Evolutionary conservation across 169 alveolate species (phyloP).

Genomic region (Plasmodium adleri): DNA sequence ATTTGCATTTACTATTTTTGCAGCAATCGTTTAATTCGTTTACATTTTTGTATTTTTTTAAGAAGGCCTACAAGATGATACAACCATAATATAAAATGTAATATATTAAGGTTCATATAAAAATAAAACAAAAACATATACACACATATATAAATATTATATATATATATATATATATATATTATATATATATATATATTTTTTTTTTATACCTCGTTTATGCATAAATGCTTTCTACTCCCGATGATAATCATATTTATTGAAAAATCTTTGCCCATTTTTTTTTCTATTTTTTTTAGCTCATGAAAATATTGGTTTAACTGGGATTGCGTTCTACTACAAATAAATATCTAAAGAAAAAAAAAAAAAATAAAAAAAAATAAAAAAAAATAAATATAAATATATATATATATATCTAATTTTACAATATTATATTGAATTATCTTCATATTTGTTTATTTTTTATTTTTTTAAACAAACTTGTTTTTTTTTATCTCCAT

Average conservation of each 20-base stretch:
- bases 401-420: too few relatives aligned
- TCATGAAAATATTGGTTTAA: conserved; percentile 80
- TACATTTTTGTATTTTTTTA: conserved; percentile 4
- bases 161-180: too few relatives aligned
- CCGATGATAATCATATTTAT: conserved; percentile 44
- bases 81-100: too few relatives aligned
- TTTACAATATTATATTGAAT: neutral
- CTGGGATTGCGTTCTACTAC: conserved; percentile 84
- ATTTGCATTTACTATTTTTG: conserved; percentile 28
- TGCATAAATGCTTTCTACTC: conserved; percentile 59
- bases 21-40: conserved; percentile 51
- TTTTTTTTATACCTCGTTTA: conserved; percentile 25
- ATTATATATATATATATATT: neutral
- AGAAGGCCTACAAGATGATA: conserved; percentile 2
- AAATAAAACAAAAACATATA: too few relatives aligned
- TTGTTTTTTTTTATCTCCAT: conserved; percentile 17
- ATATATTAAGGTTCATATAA: too few relatives aligned
- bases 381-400: neutral
- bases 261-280: conserved; percentile 13
- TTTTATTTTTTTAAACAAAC: neutral
- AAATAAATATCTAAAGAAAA: conserved; percentile 77
- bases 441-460: neutral
- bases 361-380: neutral
- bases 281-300: conserved; percentile 64
- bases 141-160: too few relatives aligned